These are phyloP conservation scores for Saccharomycopsis fodiens DNA, from an alignment of 805 yeast species.

Conservation along the genomic window DNA sequence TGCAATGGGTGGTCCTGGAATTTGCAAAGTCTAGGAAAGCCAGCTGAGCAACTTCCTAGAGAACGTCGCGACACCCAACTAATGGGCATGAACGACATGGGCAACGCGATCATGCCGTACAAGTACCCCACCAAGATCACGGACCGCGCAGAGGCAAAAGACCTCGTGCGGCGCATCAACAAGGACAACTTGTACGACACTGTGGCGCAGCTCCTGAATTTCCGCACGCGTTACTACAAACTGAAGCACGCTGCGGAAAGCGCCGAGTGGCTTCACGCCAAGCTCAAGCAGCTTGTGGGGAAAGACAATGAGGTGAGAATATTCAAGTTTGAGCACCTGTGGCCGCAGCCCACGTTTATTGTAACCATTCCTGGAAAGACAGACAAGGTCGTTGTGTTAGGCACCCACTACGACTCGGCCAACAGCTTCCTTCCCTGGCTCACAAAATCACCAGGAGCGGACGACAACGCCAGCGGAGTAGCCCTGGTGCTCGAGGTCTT, in stretches of 20 bases:
- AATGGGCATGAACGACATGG: too few relatives aligned
- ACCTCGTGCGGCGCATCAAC: conserved; percentile 39
- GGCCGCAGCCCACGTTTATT: conserved; percentile 75
- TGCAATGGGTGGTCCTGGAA: too few relatives aligned
- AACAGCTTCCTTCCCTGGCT: conserved; percentile 64
- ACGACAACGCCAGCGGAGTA: conserved; percentile 89
- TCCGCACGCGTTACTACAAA: conserved; percentile 71
- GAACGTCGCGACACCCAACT: too few relatives aligned
- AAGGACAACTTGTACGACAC: conserved; percentile 39
- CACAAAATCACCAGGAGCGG: conserved; percentile 86
- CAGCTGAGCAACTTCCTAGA: too few relatives aligned
- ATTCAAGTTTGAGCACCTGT: conserved; percentile 46
- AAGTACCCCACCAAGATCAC: conserved; percentile 44
- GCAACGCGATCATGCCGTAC: too few relatives aligned
- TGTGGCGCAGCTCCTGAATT: conserved; percentile 56
- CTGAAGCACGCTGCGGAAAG: conserved; percentile 62
- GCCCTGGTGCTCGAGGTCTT: conserved; percentile 71
- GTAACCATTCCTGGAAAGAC: conserved; percentile 50
- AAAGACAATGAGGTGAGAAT: conserved; percentile 24
- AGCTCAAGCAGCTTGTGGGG: conserved; percentile 29
- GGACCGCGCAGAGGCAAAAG: conserved; percentile 32
- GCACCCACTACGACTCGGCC: conserved; percentile 85
- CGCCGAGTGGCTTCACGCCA: conserved; percentile 58
- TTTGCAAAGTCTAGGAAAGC: too few relatives aligned
- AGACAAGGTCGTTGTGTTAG: conserved; percentile 54